A percentile compares a stretch with the other conserved stretches of the same genome.
Evolutionary conservation across 495 filamentous ascomycete species (phyloP).

Genomic region (Annulohypoxylon nitens): DNA sequence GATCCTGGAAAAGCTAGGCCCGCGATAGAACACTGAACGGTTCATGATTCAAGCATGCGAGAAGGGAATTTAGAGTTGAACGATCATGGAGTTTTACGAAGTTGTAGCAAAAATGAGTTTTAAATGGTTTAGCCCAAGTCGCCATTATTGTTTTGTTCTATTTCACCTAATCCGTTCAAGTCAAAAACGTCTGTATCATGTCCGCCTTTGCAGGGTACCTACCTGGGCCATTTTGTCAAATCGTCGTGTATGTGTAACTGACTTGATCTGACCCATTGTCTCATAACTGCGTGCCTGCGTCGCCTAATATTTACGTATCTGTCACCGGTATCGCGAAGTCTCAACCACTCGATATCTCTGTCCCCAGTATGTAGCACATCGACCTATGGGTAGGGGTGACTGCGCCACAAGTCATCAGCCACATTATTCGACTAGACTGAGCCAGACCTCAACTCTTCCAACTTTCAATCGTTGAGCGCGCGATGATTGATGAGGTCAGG

Average conservation of each 20-base stretch:
- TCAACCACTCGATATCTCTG: too few relatives aligned
- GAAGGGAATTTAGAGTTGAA: constrained; percentile 23
- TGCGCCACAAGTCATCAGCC: constrained; percentile 39
- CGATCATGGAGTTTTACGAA: constrained; percentile 43
- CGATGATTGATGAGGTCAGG: constrained; percentile 8
- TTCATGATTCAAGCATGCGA: constrained; percentile 10
- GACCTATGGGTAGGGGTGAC: constrained; percentile 32
- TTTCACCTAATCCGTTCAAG: constrained; percentile 9
- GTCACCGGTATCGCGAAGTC: too few relatives aligned
- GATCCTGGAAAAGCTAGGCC: constrained; percentile 90
- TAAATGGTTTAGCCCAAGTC: constrained; percentile 24
- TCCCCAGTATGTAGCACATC: too few relatives aligned
- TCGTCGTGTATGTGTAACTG: too few relatives aligned
- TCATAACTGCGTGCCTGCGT: neutral
- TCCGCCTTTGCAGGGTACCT: too few relatives aligned
- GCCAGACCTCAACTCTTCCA: constrained; percentile 1
- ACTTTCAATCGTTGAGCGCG: constrained; percentile 2
- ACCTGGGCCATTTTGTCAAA: neutral
- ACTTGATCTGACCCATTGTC: neutral
- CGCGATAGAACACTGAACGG: constrained; percentile 64
- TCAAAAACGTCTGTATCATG: too few relatives aligned
- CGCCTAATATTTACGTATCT: neutral
- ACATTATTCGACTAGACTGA: constrained; percentile 8
- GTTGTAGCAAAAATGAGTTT: constrained; percentile 41
- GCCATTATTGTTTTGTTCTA: neutral